Evolutionary conservation across 148 eudicot genomes (phyloP).

Genomic region (Heliamphora exappendiculata): DNA sequence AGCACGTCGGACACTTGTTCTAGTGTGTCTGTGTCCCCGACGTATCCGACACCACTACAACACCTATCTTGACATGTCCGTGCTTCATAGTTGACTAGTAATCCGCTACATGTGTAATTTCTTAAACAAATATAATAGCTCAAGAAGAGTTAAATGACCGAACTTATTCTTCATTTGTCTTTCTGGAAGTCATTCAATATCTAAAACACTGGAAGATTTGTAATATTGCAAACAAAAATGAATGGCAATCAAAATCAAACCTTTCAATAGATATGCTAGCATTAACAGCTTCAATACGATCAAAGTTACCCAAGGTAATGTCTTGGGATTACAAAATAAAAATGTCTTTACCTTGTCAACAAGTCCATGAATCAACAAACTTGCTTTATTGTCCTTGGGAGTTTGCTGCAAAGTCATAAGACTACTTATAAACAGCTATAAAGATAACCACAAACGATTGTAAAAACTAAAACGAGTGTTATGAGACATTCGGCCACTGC

Average conservation of each 20-base stretch:
- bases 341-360: slow-evolving; percentile 39
- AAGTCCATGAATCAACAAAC: slow-evolving; percentile 43
- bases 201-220: not conserved
- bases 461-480: not conserved
- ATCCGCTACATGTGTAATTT: not conserved
- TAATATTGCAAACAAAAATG: not conserved
- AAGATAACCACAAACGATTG: not conserved
- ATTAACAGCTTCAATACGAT: slow-evolving; percentile 6
- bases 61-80: no score
- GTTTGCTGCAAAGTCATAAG: slow-evolving; percentile 32
- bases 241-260: not conserved
- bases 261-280: not conserved
- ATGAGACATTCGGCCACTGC: not conserved
- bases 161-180: not conserved
- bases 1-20: no score
- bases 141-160: not conserved
- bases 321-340: not conserved
- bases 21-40: no score
- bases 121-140: not conserved
- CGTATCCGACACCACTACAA: no score
- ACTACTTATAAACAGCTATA: not conserved
- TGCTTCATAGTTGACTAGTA: no score
- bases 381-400: slow-evolving; percentile 48
- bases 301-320: not conserved
- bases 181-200: not conserved